Evolutionary conservation across 768 basidiomycete genomes (phyloP).

Genomic region (Clitopilus passeckerianus): DNA sequence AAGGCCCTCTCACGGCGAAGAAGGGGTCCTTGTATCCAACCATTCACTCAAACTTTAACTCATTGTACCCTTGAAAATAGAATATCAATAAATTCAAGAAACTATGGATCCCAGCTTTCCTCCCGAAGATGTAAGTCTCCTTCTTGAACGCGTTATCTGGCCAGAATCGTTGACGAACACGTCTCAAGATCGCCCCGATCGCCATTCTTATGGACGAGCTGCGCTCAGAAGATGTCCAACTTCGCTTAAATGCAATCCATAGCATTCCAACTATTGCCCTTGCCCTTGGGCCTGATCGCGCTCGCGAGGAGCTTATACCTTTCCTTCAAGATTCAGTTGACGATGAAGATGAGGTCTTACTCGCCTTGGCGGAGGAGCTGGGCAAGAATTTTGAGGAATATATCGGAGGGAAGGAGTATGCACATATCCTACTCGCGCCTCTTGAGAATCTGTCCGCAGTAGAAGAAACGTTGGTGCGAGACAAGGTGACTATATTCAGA

Average conservation of each 20-base stretch:
- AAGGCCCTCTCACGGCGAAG: neutral
- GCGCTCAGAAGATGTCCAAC: constrained; percentile 94
- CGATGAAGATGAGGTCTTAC: constrained; percentile 96
- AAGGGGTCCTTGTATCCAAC: neutral
- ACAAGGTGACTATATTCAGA: constrained; percentile 64
- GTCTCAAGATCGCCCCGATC: constrained; percentile 79
- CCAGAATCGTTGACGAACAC: constrained; percentile 2
- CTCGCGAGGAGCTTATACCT: constrained; percentile 90
- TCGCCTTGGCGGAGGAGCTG: constrained; percentile 93
- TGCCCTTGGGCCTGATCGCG: constrained; percentile 91
- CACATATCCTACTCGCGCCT: constrained; percentile 85
- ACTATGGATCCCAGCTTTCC: constrained; percentile 28
- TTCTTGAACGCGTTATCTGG: constrained; percentile 10
- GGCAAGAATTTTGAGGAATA: constrained; percentile 92
- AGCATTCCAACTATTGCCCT: constrained; percentile 97
- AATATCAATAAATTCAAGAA: constrained; percentile 29
- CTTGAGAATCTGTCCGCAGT: constrained; percentile 94
- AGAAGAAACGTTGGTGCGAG: constrained; percentile 95
- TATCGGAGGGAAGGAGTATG: constrained; percentile 83
- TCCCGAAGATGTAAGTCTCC: constrained; percentile 59
- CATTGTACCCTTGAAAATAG: constrained; percentile 41
- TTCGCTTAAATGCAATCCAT: constrained; percentile 94
- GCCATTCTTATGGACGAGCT: constrained; percentile 98
- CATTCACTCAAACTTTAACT: constrained; percentile 43
- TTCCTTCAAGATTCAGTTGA: constrained; percentile 99